Percentiles rank a stretch among this genome's conserved stretches.
phyloP scores from a whole-genome alignment of 768 basidiomycete species.

The Pleurotus eryngii region DNA sequence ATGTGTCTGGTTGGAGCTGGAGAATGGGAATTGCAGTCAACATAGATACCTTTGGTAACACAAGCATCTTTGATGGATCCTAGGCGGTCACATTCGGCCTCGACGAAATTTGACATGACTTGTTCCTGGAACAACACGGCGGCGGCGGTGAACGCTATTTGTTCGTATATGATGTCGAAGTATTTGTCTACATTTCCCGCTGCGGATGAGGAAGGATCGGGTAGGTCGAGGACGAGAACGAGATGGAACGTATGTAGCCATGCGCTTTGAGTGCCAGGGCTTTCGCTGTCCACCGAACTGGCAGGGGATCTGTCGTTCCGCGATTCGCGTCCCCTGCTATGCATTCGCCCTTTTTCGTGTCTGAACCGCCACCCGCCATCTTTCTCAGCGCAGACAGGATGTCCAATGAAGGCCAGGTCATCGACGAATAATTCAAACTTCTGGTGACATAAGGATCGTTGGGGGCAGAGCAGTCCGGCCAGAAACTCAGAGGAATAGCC shows the following conservation, averaged over 20 bases:
- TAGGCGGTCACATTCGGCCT: constrained; percentile 71
- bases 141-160: constrained; percentile 84
- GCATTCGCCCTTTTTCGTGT: constrained; percentile 51
- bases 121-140: constrained; percentile 94
- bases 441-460: constrained; percentile 80
- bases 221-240: constrained; percentile 82
- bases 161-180: constrained; percentile 85
- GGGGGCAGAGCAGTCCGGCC: constrained; percentile 77
- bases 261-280: constrained; percentile 32
- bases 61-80: constrained; percentile 69
- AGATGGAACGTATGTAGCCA: constrained; percentile 83
- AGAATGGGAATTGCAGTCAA: not conserved
- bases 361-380: constrained; percentile 77
- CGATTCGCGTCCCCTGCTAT: constrained; percentile 54
- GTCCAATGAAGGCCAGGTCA: constrained; percentile 89
- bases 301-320: constrained; percentile 29
- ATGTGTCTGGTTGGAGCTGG: constrained; percentile 9
- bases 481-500: constrained; percentile 81
- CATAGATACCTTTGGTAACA: constrained; percentile 54
- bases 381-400: constrained; percentile 80
- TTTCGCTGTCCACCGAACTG: constrained; percentile 25
- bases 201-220: constrained; percentile 84
- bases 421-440: constrained; percentile 93
- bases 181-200: constrained; percentile 76
- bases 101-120: constrained; percentile 81